Evolutionary conservation across 1,139 yeast genomes (phyloP), one percentile per base, ranked within the genome.

Genomic region (Diutina scorzettiae): DNA sequence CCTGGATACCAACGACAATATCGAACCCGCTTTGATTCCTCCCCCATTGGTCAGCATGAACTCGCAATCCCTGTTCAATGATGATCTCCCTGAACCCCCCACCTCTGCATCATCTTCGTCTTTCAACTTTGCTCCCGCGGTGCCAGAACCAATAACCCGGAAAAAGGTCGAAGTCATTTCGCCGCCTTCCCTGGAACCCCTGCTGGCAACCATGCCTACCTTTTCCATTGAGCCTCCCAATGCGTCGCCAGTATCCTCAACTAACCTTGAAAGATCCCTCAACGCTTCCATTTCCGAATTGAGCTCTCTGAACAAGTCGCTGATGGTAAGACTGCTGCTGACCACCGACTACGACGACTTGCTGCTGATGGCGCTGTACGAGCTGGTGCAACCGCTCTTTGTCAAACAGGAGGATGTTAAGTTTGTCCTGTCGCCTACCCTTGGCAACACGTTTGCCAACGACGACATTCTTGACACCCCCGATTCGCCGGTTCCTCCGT

Each of bases 311-410:
- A 27, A 27, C 14, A 27, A 27, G 30, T 27, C 30, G 14, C 30
- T 27, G 30, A 11, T 27, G 30, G 30, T 14, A 5, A 27, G 12
- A 11, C 37, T 32, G 37, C 17, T 19, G 21, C 12, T 25, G n/a
- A 34, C 27, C 19, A 23, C 23, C 24, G 39, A 34, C 29, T 34
- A n/a, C 17, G 39, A 21, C 19, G 39, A 34, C 28, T 19, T 34
- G 39, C 27, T 34, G 39, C 19, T 23, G 39, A 16, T 14, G 19
- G 39, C 39, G 5, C 28, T 14, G 28, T 34, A 34, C 20, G 39
- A 34, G 3, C 39, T 34, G 39, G 39, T 34, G 6, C 39, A 23
- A 16, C 39, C 39, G 7, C 24, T 34, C 7, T 34, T 23, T 34
- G 39, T 23, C 20, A 23, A 16, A 5, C 39, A 6, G 19, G 39